Base-by-base conservation (phyloP, 352 stramenopile species). In the Phytopythium sindhum region DNA sequence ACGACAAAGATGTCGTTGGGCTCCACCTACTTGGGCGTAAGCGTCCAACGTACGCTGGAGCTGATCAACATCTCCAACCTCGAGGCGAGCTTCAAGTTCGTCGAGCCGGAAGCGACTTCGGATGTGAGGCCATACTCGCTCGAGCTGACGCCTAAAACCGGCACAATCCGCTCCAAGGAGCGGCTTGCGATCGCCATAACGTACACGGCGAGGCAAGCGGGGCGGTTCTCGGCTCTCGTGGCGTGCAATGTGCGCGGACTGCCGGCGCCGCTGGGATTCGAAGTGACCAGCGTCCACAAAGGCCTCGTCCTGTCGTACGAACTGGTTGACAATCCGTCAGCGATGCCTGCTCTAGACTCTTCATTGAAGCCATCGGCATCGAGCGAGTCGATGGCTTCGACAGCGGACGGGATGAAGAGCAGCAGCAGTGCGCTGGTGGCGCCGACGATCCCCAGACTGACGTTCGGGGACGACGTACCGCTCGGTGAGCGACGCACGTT, bases 11-110 rank as follows among this genome's bases (percentile, higher is more conserved):
- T 93, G 15, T 26, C 70, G 1, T 60, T 92, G 0, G 84, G 84
- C 26, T 83, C 84, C 7, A 91, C 80, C 9, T 95, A 91, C 63
- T 61, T 92, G 42, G 78, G 79, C 6, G 80, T 91, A 23, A 57
- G 70, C 9, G 75, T 89, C 19, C 72, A 68, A 1, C 63, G 76
- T 15, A 80, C 66, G 0, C 35, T 92, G 48, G 50, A 83, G 29
- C 75, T 95, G n/a, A 63, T 91, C 19, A 95, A 95, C 42, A 73
- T 91, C 6, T 95, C 86, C 26, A 95, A 93, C 53, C 75, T 93
- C 24, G 79, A 88, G 33, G 80, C 84, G 21, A 64, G 62, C 2
- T 95, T 93, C 69, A 90, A 91, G 64, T 91, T 91, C 51, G 68
- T 81, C 15, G 83, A 91, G 55, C 84, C 82, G 1, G 73, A 91